A percentile compares a stretch with the other conserved stretches of the same genome.
phyloP scores from a whole-genome alignment of 805 yeast genomes.

The Sugiyamaella mastotermitis region DNA sequence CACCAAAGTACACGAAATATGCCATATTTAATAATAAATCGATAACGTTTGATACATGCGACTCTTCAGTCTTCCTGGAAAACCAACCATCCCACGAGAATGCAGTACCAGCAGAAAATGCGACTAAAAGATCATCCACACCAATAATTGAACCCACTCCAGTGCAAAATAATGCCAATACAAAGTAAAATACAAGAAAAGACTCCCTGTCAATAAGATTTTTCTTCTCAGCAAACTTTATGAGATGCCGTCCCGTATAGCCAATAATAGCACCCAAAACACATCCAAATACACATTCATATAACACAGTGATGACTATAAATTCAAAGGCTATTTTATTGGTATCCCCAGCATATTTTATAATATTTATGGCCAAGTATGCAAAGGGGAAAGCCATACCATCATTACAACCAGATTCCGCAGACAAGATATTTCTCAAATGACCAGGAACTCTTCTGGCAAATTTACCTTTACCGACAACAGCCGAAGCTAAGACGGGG shows the following conservation, averaged over 20 bases:
- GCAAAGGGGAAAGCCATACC: slow-evolving; percentile 96
- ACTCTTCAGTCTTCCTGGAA: slow-evolving; percentile 72
- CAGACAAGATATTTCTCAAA: slow-evolving; percentile 71
- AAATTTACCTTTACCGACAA: slow-evolving; percentile 89
- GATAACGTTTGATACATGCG: slow-evolving; percentile 85
- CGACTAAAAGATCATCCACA: slow-evolving; percentile 79
- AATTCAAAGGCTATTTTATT: slow-evolving; percentile 72
- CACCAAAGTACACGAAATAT: slow-evolving; percentile 84
- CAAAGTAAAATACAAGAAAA: slow-evolving; percentile 76
- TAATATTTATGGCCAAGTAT: slow-evolving; percentile 57
- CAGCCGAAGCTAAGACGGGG: slow-evolving; percentile 92
- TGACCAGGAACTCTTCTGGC: slow-evolving; percentile 93
- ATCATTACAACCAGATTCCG: slow-evolving; percentile 88
- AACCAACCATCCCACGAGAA: slow-evolving; percentile 94
- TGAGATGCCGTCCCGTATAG: slow-evolving; percentile 58
- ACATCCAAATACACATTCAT: slow-evolving; percentile 78
- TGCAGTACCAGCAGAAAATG: slow-evolving; percentile 91
- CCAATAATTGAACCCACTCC: slow-evolving; percentile 87
- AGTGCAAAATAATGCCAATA: slow-evolving; percentile 76
- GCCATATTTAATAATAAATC: slow-evolving; percentile 78
- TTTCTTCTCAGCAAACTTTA: slow-evolving; percentile 64
- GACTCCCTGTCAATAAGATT: slow-evolving; percentile 82
- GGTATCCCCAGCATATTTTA: slow-evolving; percentile 59
- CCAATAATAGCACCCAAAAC: slow-evolving; percentile 71
- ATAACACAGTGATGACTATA: slow-evolving; percentile 68